Percentiles rank a stretch among this genome's conserved stretches.
These are phyloP conservation scores for Tolypocladium tropicale DNA, from an alignment of 2,329 filamentous ascomycete species.

Conservation along the genomic window DNA sequence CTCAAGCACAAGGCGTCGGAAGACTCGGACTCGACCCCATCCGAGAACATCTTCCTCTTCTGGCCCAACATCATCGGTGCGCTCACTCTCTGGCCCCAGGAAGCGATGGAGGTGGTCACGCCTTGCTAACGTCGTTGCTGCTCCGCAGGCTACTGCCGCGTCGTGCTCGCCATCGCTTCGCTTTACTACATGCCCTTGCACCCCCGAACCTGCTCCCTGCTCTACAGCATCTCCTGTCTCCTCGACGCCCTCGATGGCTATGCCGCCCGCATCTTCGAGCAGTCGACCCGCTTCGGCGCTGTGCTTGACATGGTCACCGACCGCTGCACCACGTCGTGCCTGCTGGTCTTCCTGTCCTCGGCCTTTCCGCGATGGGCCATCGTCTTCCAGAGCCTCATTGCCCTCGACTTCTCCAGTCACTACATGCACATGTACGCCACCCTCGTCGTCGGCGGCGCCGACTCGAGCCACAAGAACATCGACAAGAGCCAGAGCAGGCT, in stretches of 20 bases:
- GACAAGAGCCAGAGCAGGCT: constrained; percentile 81
- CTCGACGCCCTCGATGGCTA: constrained; percentile 92
- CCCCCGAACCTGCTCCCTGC: constrained; percentile 83
- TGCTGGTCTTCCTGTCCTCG: constrained; percentile 88
- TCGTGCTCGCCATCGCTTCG: constrained; percentile 76
- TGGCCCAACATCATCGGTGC: constrained; percentile 73
- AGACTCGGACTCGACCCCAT: constrained; percentile 24
- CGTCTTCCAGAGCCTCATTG: constrained; percentile 87
- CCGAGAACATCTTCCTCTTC: constrained; percentile 75
- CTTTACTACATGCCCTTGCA: constrained; percentile 99
- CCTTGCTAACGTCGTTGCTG: constrained; percentile 7
- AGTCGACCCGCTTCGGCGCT: constrained; percentile 90
- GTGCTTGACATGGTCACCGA: constrained; percentile 99
- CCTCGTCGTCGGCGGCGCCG: constrained; percentile 71
- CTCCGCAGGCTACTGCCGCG: constrained; percentile 58
- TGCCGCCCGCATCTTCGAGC: constrained; percentile 69
- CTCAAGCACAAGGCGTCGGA: constrained; percentile 23
- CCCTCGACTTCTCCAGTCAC: constrained; percentile 86
- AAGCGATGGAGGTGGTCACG: not conserved
- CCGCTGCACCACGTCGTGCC: constrained; percentile 88
- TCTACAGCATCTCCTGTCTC: constrained; percentile 90
- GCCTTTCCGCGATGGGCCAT: constrained; percentile 93
- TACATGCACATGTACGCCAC: constrained; percentile 99
- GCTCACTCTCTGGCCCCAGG: constrained; percentile 10
- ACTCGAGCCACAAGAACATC: constrained; percentile 85